phyloP scores from a whole-genome alignment of 1,284 basidiomycete genomes.

The Pascua guehoae region DNA sequence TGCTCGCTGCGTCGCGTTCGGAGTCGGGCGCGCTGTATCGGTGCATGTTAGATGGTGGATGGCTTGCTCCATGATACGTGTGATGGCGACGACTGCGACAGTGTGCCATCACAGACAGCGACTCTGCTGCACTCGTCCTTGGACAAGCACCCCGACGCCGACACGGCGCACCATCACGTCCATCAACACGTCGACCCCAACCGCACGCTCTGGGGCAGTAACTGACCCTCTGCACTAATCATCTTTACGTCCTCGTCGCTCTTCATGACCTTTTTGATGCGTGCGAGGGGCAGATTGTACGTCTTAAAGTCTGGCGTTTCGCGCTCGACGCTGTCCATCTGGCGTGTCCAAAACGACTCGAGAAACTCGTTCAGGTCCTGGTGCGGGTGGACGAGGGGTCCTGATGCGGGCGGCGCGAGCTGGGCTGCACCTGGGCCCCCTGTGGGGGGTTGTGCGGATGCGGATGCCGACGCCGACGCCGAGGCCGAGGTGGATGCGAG shows the following conservation, averaged over 20 bases:
- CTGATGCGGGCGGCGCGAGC: constrained; percentile 10
- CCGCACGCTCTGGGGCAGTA: too few relatives aligned
- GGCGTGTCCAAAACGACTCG: constrained; percentile 47
- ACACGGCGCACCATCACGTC: too few relatives aligned
- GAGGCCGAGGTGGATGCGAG: not conserved
- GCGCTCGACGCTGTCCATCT: constrained; percentile 47
- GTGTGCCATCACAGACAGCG: too few relatives aligned
- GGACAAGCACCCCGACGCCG: too few relatives aligned
- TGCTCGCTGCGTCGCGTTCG: too few relatives aligned
- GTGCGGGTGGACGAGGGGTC: constrained; percentile 38
- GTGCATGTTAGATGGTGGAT: too few relatives aligned
- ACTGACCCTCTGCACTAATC: constrained; percentile 85
- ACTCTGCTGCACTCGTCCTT: too few relatives aligned
- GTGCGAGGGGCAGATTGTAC: constrained; percentile 57
- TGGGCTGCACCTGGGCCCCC: not conserved
- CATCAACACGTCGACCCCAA: not conserved
- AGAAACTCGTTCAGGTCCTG: constrained; percentile 46
- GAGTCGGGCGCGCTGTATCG: too few relatives aligned
- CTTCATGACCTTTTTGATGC: constrained; percentile 98
- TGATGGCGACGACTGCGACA: too few relatives aligned
- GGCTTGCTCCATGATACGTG: too few relatives aligned
- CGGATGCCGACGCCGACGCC: not conserved
- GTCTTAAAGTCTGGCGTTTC: constrained; percentile 45
- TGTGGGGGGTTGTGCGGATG: not conserved
- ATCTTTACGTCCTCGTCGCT: constrained; percentile 96